Evolutionary conservation across 306 rosid species (phyloP).

Genomic region (Trifolium fragiferum): DNA sequence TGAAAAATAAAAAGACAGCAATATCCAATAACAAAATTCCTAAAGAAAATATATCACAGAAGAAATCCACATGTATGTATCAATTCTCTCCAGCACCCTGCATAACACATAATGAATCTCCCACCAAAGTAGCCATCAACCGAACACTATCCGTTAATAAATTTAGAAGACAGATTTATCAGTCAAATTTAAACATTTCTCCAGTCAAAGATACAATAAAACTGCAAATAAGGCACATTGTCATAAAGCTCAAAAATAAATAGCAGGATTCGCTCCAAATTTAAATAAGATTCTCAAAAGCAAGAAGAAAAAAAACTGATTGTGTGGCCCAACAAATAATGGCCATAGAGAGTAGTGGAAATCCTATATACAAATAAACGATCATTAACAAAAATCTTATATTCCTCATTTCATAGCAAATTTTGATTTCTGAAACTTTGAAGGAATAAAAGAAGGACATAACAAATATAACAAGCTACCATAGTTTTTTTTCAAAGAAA

Average conservation of each 20-base stretch:
- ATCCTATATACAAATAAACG: neutral
- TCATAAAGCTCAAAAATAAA: no score
- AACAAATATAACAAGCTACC: neutral
- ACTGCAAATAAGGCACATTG: no score
- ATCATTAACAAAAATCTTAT: neutral
- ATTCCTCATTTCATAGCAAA: conserved; percentile 12
- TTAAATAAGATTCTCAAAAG: neutral
- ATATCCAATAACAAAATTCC: conserved; percentile 1
- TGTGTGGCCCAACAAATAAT: neutral
- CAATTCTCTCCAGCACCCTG: neutral
- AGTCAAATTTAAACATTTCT: no score
- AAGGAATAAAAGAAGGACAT: neutral
- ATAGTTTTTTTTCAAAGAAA: neutral
- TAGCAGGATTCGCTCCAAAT: no score
- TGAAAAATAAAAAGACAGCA: conserved; percentile 23
- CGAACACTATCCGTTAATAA: neutral
- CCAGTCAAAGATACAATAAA: no score
- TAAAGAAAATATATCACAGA: conserved; percentile 1
- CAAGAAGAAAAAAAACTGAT: neutral
- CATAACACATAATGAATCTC: neutral
- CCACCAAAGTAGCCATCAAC: neutral
- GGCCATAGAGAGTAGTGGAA: neutral
- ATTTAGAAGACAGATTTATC: no score
- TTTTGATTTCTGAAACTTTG: neutral
- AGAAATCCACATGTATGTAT: neutral